phyloP scores from a whole-genome alignment of 768 basidiomycete species.

The Rhizopogon sp. region DNA sequence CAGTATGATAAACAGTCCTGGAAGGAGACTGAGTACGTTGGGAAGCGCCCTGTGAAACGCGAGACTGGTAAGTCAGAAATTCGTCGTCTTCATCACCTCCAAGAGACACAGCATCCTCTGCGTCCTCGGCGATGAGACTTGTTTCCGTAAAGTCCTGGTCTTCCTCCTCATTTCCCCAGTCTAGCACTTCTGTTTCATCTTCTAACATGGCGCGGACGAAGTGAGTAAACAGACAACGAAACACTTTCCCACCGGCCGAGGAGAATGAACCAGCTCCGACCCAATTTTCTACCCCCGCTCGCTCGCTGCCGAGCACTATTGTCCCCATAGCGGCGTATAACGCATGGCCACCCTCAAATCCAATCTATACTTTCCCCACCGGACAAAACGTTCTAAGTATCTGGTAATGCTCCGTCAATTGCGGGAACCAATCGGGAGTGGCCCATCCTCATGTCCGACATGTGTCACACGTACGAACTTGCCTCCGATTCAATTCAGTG shows the following conservation, averaged over 20 bases:
- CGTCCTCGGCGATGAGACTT: constrained; percentile 32
- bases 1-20: constrained; percentile 7
- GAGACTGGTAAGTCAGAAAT: constrained; percentile 40
- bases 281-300: constrained; percentile 3
- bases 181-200: constrained; percentile 64
- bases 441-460: too few relatives aligned
- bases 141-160: constrained; percentile 36
- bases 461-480: too few relatives aligned
- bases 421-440: too few relatives aligned
- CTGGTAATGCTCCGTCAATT: too few relatives aligned
- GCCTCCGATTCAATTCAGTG: too few relatives aligned
- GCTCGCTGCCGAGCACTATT: not conserved
- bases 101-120: constrained; percentile 64
- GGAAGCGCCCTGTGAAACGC: constrained; percentile 23
- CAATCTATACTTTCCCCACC: too few relatives aligned
- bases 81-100: constrained; percentile 71
- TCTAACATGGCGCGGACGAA: constrained; percentile 36
- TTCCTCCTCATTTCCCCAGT: constrained; percentile 61
- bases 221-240: constrained; percentile 9
- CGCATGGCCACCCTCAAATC: too few relatives aligned
- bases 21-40: constrained; percentile 14
- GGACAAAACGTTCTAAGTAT: too few relatives aligned
- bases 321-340: too few relatives aligned
- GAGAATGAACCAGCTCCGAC: constrained; percentile 6
- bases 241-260: not conserved